Evolutionary conservation across 148 eudicot species (phyloP).

Genomic region (Cornus florida): DNA sequence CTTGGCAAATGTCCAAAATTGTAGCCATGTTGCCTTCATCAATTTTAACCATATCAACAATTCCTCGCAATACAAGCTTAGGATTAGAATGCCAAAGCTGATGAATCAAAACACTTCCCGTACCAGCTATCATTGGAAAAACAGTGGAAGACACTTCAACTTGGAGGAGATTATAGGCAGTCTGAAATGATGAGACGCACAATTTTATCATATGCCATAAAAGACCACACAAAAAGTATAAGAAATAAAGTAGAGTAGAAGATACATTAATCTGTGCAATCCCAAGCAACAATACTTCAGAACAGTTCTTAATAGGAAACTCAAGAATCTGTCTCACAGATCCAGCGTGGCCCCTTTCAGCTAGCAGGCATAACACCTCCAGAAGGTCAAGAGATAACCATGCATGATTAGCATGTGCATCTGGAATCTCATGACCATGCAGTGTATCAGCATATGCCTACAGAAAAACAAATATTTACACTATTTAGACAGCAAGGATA

Average conservation of each 20-base stretch:
- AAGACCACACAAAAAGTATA: neutral
- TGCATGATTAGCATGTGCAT: slow-evolving; percentile 4
- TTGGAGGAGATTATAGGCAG: slow-evolving; percentile 13
- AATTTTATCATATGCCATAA: neutral
- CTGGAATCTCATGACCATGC: neutral
- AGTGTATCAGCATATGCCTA: neutral
- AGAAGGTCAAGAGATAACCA: slow-evolving; percentile 16
- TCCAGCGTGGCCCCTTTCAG: slow-evolving; percentile 12
- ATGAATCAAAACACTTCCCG: neutral
- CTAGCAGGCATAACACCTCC: slow-evolving; percentile 11
- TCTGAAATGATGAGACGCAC: neutral
- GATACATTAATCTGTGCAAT: slow-evolving; percentile 13
- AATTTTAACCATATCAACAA: neutral
- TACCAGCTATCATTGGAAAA: slow-evolving; percentile 4
- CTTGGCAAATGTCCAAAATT: slow-evolving; percentile 15
- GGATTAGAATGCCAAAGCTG: slow-evolving; percentile 14
- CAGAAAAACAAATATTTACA: neutral
- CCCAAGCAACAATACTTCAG: slow-evolving; percentile 13
- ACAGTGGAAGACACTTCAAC: slow-evolving; percentile 8
- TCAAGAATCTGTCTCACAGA: slow-evolving; percentile 6
- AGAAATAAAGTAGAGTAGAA: neutral
- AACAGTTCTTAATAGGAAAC: slow-evolving; percentile 1
- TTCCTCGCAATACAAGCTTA: neutral
- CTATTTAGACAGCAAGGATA: neutral
- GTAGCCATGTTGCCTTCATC: slow-evolving; percentile 4